phyloP scores from a whole-genome alignment of 1,139 yeast species.

The Candida neerlandica region DNA sequence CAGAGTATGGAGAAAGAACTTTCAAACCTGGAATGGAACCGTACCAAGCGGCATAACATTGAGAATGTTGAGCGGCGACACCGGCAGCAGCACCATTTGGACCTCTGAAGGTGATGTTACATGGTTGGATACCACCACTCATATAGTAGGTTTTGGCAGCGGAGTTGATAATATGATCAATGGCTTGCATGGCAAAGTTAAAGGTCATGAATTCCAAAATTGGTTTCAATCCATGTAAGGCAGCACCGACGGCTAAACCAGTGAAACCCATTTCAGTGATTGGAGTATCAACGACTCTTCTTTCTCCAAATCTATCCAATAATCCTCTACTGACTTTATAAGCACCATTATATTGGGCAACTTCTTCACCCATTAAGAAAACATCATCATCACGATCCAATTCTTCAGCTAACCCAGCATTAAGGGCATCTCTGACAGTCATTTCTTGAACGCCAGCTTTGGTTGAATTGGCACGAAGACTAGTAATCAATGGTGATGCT shows the following conservation, averaged over 20 bases:
- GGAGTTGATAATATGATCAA: slow-evolving; percentile 96
- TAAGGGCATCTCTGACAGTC: slow-evolving; percentile 97
- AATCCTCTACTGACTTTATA: slow-evolving; percentile 96
- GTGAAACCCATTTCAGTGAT: slow-evolving; percentile 99
- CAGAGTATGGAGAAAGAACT: slow-evolving; percentile 92
- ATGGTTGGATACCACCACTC: slow-evolving; percentile 99
- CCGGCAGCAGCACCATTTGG: slow-evolving; percentile 99
- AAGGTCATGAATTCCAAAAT: slow-evolving; percentile 98
- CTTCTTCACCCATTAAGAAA: slow-evolving; percentile 97
- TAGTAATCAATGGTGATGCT: too few species aligned
- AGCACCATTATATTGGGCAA: slow-evolving; percentile 98
- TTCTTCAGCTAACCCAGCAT: slow-evolving; percentile 95
- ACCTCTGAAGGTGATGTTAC: slow-evolving; percentile 97
- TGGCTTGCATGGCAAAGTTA: slow-evolving; percentile 99
- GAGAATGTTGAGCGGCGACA: slow-evolving; percentile 99
- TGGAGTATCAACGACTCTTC: slow-evolving; percentile 96
- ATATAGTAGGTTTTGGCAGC: slow-evolving; percentile 98
- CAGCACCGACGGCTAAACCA: slow-evolving; percentile 96
- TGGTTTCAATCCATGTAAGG: slow-evolving; percentile 95
- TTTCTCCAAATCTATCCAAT: slow-evolving; percentile 94
- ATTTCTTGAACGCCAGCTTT: slow-evolving; percentile 61
- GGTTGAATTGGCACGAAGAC: slow-evolving; percentile 47
- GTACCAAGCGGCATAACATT: slow-evolving; percentile 97
- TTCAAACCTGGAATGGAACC: slow-evolving; percentile 97
- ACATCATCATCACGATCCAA: slow-evolving; percentile 94